Evolutionary conservation across 148 eudicot species (phyloP).

Genomic region (Nepenthes mirabilis): DNA sequence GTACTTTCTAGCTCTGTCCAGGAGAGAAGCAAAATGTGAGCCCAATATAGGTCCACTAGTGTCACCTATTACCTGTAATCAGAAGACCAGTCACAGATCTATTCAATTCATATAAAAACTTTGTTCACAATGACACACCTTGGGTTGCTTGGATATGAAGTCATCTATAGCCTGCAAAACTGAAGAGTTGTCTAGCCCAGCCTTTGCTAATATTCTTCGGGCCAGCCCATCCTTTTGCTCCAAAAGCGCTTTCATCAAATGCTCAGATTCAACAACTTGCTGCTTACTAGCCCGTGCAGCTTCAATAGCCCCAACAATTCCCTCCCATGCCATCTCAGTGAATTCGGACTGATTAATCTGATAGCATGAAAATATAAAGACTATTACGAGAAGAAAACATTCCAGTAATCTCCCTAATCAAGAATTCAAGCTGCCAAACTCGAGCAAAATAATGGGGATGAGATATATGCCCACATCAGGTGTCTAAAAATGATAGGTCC

Average conservation of each 20-base stretch:
- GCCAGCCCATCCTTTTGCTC: slow-evolving; percentile 98
- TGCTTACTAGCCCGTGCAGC: slow-evolving; percentile 74
- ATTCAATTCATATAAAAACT: slow-evolving; percentile 1
- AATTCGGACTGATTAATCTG: slow-evolving; percentile 70
- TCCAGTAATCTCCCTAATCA: not conserved
- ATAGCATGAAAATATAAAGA: slow-evolving; percentile 1
- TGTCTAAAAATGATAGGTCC: too few relatives aligned
- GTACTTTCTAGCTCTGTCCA: slow-evolving; percentile 68
- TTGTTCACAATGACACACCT: slow-evolving; percentile 27
- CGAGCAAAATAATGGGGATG: not conserved
- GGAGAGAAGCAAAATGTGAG: slow-evolving; percentile 40
- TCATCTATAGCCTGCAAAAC: slow-evolving; percentile 76
- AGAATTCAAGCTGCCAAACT: not conserved
- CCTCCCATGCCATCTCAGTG: slow-evolving; percentile 99
- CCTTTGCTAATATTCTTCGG: slow-evolving; percentile 77
- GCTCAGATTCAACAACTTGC: slow-evolving; percentile 94
- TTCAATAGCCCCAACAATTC: slow-evolving; percentile 73
- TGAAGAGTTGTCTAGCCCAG: slow-evolving; percentile 86
- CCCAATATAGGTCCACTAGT: slow-evolving; percentile 79
- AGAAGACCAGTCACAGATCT: slow-evolving; percentile 1
- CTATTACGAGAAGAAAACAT: not conserved
- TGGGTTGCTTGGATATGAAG: slow-evolving; percentile 84
- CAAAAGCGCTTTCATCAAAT: slow-evolving; percentile 81
- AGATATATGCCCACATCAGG: not conserved
- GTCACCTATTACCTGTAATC: slow-evolving; percentile 67